Conservation (phyloP, 108 stramenopile species). For the Cyclostephanos invisitatus region DNA sequence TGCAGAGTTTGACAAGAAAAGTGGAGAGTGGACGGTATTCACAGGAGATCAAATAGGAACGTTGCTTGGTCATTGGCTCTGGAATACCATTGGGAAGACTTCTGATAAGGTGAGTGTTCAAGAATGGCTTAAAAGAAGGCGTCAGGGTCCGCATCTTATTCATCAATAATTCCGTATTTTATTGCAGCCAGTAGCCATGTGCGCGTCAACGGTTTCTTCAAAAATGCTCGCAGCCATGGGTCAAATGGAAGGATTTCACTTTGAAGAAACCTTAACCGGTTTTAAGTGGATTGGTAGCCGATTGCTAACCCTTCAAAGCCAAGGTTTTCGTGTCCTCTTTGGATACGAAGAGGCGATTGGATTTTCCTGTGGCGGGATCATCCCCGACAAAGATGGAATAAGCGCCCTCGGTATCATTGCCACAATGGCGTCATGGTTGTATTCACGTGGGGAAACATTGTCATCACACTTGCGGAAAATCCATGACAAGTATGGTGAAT, state of each 20-base stretch:
- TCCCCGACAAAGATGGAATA: conserved; percentile 93
- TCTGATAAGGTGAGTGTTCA: conserved; percentile 55
- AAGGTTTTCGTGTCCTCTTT: conserved; percentile 84
- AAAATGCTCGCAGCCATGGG: conserved; percentile 90
- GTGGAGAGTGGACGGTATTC: conserved; percentile 88
- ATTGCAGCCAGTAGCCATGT: conserved; percentile 79
- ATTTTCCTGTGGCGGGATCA: conserved; percentile 87
- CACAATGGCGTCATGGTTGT: conserved; percentile 76
- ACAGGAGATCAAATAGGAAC: conserved; percentile 95
- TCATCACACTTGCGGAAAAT: conserved; percentile 70
- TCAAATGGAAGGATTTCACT: conserved; percentile 83
- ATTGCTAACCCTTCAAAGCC: conserved; percentile 53
- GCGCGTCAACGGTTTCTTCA: conserved; percentile 93
- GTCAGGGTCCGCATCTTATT: neutral
- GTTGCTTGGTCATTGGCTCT: conserved; percentile 91
- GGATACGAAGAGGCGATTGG: conserved; percentile 98
- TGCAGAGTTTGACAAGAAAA: conserved; percentile 73
- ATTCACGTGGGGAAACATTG: conserved; percentile 66
- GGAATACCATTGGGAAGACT: conserved; percentile 69
- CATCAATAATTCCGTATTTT: neutral
- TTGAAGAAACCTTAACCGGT: conserved; percentile 95
- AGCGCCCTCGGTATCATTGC: conserved; percentile 81
- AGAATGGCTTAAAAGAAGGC: neutral
- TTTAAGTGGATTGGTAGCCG: conserved; percentile 96
- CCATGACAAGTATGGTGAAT: conserved; percentile 90